Evolutionary conservation across 805 yeast species (phyloP).

Genomic region (Yamadazyma phyllophila): DNA sequence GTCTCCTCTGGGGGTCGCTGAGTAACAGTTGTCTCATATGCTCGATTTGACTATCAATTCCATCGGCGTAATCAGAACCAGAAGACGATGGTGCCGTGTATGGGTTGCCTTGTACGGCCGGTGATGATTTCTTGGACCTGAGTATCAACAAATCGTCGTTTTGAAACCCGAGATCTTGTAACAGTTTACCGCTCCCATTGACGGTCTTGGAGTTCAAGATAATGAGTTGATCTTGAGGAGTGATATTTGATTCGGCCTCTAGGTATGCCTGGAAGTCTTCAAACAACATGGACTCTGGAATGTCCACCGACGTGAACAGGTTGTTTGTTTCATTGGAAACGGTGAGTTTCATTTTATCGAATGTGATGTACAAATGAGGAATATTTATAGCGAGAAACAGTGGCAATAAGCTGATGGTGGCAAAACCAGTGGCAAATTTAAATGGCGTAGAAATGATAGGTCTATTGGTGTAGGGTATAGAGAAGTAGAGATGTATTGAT

Average conservation of each 20-base stretch:
- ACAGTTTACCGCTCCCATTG: slow-evolving; percentile 24
- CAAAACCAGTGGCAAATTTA: background rate
- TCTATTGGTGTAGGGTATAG: too few relatives aligned
- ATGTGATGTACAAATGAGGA: background rate
- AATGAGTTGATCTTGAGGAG: slow-evolving; percentile 46
- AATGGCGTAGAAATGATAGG: too few relatives aligned
- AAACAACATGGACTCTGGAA: slow-evolving; percentile 61
- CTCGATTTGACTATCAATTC: slow-evolving; percentile 40
- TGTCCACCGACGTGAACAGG: slow-evolving; percentile 49
- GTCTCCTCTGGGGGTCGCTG: slow-evolving; percentile 37
- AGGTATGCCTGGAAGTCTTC: slow-evolving; percentile 71
- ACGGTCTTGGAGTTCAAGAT: slow-evolving; percentile 46
- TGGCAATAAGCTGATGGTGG: slow-evolving; percentile 2
- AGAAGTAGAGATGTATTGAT: too few relatives aligned
- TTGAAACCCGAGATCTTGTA: slow-evolving; percentile 47
- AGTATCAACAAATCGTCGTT: slow-evolving; percentile 60
- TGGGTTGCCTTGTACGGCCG: slow-evolving; percentile 11
- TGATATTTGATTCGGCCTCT: slow-evolving; percentile 63
- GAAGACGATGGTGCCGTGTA: slow-evolving; percentile 11
- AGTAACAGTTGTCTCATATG: slow-evolving; percentile 48
- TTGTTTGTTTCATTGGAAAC: slow-evolving; percentile 24
- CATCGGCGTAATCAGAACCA: slow-evolving; percentile 2
- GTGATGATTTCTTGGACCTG: slow-evolving; percentile 3
- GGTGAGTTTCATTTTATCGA: slow-evolving; percentile 23
- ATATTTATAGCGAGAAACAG: slow-evolving; percentile 4